Evolutionary conservation across 345 rosid species (phyloP).

Genomic region (Salix dunnii): DNA sequence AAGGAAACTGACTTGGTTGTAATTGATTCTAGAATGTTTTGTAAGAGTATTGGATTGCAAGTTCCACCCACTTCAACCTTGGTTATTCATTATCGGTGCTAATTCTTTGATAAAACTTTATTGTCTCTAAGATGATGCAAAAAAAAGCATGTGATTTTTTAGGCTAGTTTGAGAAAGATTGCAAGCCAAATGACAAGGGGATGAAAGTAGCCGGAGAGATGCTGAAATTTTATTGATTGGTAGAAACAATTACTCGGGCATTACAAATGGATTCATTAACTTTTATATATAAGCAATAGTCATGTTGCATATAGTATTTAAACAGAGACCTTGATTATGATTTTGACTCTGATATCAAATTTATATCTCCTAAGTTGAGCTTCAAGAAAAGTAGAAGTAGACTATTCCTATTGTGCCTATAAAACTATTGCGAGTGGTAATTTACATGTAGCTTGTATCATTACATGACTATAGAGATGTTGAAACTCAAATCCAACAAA

Average conservation of each 20-base stretch:
- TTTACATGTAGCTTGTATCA: too few species aligned
- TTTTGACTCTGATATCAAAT: not conserved
- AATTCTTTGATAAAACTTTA: conserved; percentile 75
- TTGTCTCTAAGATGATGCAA: conserved; percentile 47
- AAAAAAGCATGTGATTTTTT: not conserved
- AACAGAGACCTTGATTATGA: not conserved
- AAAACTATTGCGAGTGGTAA: too few species aligned
- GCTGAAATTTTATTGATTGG: too few species aligned
- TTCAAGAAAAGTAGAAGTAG: too few species aligned
- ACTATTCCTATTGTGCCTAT: too few species aligned
- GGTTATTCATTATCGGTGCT: conserved; percentile 91
- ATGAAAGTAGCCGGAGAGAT: too few species aligned
- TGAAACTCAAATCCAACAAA: too few species aligned
- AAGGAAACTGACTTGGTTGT: not conserved
- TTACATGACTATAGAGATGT: too few species aligned
- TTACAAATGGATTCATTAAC: not conserved
- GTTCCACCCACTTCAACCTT: conserved; percentile 92
- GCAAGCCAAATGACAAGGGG: not conserved
- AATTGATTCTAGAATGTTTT: not conserved
- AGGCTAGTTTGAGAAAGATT: not conserved
- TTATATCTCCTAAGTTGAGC: not conserved
- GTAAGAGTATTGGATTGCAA: conserved; percentile 89
- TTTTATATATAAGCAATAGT: not conserved
- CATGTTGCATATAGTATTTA: not conserved
- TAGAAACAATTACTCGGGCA: not conserved